These are phyloP conservation scores for Mycena alexandri DNA, from an alignment of 768 basidiomycete species.

Conservation along the genomic window DNA sequence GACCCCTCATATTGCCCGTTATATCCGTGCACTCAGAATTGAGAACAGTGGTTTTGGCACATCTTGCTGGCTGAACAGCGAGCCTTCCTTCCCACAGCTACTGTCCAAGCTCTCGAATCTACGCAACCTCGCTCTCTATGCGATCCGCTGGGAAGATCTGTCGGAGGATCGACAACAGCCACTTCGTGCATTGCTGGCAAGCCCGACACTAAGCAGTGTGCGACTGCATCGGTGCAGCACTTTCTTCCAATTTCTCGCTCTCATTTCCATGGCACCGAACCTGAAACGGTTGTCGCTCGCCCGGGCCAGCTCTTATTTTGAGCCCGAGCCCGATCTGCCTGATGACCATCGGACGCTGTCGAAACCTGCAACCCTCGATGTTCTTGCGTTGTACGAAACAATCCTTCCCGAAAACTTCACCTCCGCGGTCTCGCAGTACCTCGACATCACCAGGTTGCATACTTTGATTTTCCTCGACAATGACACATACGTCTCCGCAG, in stretches of 20 bases:
- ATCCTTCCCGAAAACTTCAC: background rate
- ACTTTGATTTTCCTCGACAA: background rate
- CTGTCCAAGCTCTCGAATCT: background rate
- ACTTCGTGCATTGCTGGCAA: background rate
- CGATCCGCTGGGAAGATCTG: background rate
- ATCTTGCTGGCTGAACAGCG: background rate
- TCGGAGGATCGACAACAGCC: background rate
- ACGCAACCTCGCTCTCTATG: background rate
- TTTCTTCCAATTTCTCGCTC: background rate
- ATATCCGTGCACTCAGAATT: background rate
- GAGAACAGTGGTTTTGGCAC: background rate
- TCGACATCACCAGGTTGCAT: background rate
- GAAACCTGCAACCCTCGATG: background rate
- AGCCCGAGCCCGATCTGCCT: background rate
- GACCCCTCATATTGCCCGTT: background rate
- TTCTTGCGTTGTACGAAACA: background rate
- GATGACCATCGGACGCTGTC: background rate
- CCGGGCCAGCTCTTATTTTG: background rate
- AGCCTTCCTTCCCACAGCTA: background rate
- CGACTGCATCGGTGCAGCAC: background rate
- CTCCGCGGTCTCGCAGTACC: background rate
- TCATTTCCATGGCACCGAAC: background rate
- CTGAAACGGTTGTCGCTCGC: background rate
- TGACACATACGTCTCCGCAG: background rate
- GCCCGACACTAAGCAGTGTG: background rate